phyloP scores from a whole-genome alignment of 768 basidiomycete genomes.

The Leccinellum luteum region DNA sequence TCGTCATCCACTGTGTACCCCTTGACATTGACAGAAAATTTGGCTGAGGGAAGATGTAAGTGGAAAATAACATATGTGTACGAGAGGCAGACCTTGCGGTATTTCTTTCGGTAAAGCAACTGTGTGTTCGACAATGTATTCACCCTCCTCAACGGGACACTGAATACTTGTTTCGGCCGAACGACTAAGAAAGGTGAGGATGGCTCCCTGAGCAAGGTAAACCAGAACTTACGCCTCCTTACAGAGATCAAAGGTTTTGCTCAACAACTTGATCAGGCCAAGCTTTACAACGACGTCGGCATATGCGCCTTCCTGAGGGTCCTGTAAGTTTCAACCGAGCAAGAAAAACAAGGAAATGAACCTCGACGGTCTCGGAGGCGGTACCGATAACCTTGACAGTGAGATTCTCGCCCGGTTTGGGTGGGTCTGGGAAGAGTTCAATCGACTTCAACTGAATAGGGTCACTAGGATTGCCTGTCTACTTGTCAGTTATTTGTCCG shows the following conservation, averaged over 20 bases:
- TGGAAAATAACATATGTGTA: background rate
- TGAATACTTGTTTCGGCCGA: slow-evolving; percentile 72
- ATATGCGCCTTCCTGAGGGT: slow-evolving; percentile 80
- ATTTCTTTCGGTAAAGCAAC: slow-evolving; percentile 91
- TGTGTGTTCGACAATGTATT: slow-evolving; percentile 74
- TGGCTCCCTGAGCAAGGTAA: background rate
- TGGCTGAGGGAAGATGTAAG: slow-evolving; percentile 52
- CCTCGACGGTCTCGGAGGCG: slow-evolving; percentile 62
- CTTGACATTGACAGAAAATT: slow-evolving; percentile 67
- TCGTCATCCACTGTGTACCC: slow-evolving; percentile 74
- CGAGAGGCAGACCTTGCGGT: slow-evolving; percentile 56
- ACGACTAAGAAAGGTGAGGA: slow-evolving; percentile 43
- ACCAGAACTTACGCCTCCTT: slow-evolving; percentile 84
- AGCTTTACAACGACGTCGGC: slow-evolving; percentile 91
- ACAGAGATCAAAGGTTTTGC: slow-evolving; percentile 84
- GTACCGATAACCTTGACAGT: slow-evolving; percentile 77
- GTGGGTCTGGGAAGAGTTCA: slow-evolving; percentile 79
- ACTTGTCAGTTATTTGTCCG: slow-evolving; percentile 2
- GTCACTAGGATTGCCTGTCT: slow-evolving; percentile 44
- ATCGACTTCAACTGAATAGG: slow-evolving; percentile 69
- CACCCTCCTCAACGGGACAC: slow-evolving; percentile 78
- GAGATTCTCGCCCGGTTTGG: slow-evolving; percentile 79
- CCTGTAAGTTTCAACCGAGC: slow-evolving; percentile 8
- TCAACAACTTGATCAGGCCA: slow-evolving; percentile 87
- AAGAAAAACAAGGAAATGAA: slow-evolving; percentile 30